Conservation (phyloP, 768 basidiomycete species). For the Boletus subparvulus region DNA sequence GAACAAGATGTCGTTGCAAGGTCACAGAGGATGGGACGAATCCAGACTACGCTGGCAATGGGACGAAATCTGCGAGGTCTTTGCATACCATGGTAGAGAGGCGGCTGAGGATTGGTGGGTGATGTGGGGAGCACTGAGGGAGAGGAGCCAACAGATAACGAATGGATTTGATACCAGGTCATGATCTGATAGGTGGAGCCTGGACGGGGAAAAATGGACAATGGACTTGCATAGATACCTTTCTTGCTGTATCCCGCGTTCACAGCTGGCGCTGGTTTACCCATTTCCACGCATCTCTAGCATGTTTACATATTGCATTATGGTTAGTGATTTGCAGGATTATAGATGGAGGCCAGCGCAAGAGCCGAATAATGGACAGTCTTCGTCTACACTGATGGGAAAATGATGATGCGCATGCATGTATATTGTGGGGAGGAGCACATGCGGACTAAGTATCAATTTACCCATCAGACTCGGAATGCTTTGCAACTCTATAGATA, state of each 20-base stretch:
- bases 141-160: slow-evolving; percentile 33
- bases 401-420: slow-evolving; percentile 16
- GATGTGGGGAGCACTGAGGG: slow-evolving; percentile 51
- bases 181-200: not conserved
- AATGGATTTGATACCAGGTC: not conserved
- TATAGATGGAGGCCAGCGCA: not conserved
- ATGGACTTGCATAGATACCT: slow-evolving; percentile 8
- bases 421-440: slow-evolving; percentile 13
- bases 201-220: slow-evolving; percentile 2
- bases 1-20: slow-evolving; percentile 21
- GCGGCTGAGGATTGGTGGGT: slow-evolving; percentile 69
- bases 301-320: not conserved
- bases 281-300: not conserved
- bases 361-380: not conserved
- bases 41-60: slow-evolving; percentile 48
- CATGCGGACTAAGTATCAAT: not conserved
- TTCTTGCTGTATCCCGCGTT: not conserved
- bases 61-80: slow-evolving; percentile 55
- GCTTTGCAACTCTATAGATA: slow-evolving; percentile 17
- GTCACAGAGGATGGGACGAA: slow-evolving; percentile 49
- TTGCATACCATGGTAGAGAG: slow-evolving; percentile 55
- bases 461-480: slow-evolving; percentile 7
- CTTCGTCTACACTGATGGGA: not conserved
- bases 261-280: not conserved
- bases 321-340: not conserved